Evolutionary conservation across 2,329 filamentous ascomycete genomes (phyloP).

Genomic region (Aspergillus udagawae): DNA sequence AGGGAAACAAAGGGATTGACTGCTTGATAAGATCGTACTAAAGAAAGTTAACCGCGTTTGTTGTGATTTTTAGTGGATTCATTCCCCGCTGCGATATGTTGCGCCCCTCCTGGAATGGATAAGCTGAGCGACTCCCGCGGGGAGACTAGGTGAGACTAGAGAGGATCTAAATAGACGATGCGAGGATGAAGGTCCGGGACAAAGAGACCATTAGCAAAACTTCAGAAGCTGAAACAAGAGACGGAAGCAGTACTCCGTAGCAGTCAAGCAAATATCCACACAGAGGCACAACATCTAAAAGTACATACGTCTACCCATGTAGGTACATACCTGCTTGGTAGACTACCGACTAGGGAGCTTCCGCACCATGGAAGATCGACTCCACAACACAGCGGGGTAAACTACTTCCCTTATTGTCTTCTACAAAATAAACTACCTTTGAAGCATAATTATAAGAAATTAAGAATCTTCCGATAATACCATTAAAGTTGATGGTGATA

Average conservation of each 20-base stretch:
- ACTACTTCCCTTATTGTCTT: background rate
- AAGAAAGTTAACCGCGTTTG: background rate
- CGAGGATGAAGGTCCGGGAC: background rate
- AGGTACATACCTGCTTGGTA: too few relatives aligned
- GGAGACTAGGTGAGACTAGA: background rate
- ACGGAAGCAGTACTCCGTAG: background rate
- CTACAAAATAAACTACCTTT: background rate
- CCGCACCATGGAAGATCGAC: too few relatives aligned
- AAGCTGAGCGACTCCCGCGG: background rate
- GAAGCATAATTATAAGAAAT: background rate
- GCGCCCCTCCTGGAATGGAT: background rate
- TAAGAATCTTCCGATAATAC: too few relatives aligned
- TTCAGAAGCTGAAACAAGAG: background rate
- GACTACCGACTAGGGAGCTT: too few relatives aligned
- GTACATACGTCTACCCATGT: too few relatives aligned
- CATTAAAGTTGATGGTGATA: background rate
- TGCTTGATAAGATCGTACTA: background rate
- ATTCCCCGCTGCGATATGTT: constrained; percentile 3
- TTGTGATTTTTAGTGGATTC: background rate
- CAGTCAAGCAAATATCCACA: background rate
- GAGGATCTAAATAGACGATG: background rate
- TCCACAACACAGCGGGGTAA: too few relatives aligned
- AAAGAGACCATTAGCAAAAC: background rate
- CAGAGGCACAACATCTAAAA: too few relatives aligned
- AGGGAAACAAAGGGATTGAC: background rate